Evolutionary conservation across 2,329 filamentous ascomycete species (phyloP).

Genomic region (Tolypocladium endophyticum): DNA sequence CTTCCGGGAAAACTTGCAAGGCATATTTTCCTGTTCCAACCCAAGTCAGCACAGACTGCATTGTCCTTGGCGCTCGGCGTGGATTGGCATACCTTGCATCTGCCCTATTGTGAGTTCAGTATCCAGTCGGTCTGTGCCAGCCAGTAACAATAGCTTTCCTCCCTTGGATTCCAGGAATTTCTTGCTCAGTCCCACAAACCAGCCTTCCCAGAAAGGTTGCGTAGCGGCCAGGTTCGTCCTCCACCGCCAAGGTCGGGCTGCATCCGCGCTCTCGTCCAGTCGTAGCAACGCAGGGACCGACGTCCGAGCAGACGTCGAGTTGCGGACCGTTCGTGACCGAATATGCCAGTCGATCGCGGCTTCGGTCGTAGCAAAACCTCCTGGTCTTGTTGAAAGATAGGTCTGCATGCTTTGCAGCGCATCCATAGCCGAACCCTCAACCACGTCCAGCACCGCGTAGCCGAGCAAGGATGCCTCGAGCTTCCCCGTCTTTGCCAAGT

Average conservation of each 20-base stretch:
- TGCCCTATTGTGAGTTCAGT: slow-evolving; percentile 91
- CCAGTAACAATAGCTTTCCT: slow-evolving; percentile 75
- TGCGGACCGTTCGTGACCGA: slow-evolving; percentile 76
- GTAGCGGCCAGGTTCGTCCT: slow-evolving; percentile 74
- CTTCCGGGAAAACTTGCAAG: slow-evolving; percentile 85
- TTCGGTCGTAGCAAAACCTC: slow-evolving; percentile 64
- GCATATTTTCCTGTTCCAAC: slow-evolving; percentile 68
- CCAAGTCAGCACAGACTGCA: background rate
- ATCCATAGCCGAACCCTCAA: slow-evolving; percentile 92
- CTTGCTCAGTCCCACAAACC: slow-evolving; percentile 79
- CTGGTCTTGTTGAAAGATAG: slow-evolving; percentile 74
- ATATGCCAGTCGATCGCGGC: slow-evolving; percentile 91
- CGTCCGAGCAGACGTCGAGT: slow-evolving; percentile 69
- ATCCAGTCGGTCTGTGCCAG: slow-evolving; percentile 81
- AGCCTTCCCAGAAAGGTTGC: slow-evolving; percentile 86
- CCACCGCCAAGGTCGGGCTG: slow-evolving; percentile 61
- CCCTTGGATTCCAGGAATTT: slow-evolving; percentile 78
- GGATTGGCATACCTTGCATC: slow-evolving; percentile 63
- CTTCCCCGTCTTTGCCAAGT: slow-evolving; percentile 59
- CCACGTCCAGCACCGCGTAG: slow-evolving; percentile 86
- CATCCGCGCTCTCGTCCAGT: slow-evolving; percentile 27
- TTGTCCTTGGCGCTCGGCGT: background rate
- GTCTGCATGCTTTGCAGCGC: slow-evolving; percentile 89
- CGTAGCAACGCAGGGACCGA: slow-evolving; percentile 75
- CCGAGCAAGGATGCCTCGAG: slow-evolving; percentile 64